phyloP scores from a whole-genome alignment of 139 green algal species.

The Zygnema cylindricum region DNA sequence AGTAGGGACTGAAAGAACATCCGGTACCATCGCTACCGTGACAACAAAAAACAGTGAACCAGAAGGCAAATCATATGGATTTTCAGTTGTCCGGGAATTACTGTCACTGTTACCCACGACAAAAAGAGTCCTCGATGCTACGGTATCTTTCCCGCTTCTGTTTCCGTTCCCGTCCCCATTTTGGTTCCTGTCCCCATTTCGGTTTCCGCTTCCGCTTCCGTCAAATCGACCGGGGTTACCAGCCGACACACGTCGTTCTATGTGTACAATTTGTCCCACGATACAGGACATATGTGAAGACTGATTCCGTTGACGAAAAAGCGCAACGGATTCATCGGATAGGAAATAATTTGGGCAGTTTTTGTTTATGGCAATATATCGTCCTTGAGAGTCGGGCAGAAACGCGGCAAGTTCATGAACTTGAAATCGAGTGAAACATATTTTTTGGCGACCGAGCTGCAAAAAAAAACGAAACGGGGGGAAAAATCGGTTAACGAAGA shows the following conservation, averaged over 20 bases:
- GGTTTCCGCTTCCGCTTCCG: background rate
- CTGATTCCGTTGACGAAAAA: slow-evolving; percentile 23
- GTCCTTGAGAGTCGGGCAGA: background rate
- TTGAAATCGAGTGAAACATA: slow-evolving; percentile 29
- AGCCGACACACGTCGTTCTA: slow-evolving; percentile 15
- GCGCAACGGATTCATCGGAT: slow-evolving; percentile 23
- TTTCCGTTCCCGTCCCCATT: background rate
- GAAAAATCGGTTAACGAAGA: too few relatives aligned
- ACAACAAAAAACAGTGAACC: slow-evolving; percentile 8
- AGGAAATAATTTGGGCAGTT: slow-evolving; percentile 7
- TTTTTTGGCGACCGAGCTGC: slow-evolving; percentile 35
- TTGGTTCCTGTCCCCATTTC: background rate
- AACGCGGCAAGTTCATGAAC: slow-evolving; percentile 39
- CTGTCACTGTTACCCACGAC: background rate
- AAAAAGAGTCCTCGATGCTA: background rate
- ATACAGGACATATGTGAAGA: background rate
- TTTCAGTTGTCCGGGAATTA: background rate
- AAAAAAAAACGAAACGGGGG: background rate
- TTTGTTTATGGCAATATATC: slow-evolving; percentile 13
- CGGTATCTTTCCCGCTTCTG: background rate
- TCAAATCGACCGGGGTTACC: background rate
- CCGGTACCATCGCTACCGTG: slow-evolving; percentile 44
- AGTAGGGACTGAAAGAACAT: background rate
- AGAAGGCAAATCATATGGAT: slow-evolving; percentile 17
- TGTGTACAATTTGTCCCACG: slow-evolving; percentile 49